Evolutionary conservation across 768 basidiomycete species (phyloP), one percentile per base, ranked within the genome.

Genomic region (Rhodotorula toruloides): DNA sequence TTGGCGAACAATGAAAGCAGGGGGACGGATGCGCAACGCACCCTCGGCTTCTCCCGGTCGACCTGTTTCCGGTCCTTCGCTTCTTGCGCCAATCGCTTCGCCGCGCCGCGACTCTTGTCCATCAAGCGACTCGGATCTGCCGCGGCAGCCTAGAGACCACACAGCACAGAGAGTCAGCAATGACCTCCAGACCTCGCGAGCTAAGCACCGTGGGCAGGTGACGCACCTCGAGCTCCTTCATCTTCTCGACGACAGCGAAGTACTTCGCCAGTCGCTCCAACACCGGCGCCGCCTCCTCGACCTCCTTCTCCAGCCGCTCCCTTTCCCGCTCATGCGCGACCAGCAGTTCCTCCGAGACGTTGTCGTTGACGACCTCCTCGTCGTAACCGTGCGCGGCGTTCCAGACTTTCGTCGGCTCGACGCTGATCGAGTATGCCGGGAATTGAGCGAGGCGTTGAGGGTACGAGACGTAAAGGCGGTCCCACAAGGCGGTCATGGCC

Each of bases 41-140:
- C 94, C 75, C 88, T 84, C 34, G 94, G 94, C 75, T 96, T 97
- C 79, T 94, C 88, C 76, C 90, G 89, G 62, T 82, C 82, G 21
- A 99, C 91, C 36, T 93, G 82, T 77, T 97, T 98, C 59, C 94
- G 83, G 87, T 94, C 91, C 82, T 96, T 96, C 80, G 97, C 94
- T 78, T 99, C 94, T 65, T 90, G 83, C 58, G 97, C 79, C 42
- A 99, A 78, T 27, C 90, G 81, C 88, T 80, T 91, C 88, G 52
- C 76, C 64, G 61, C 90, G 82, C 6, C 42, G 31, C 60, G 86
- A 80, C 34, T 89, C 90, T 74, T 89, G 22, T 90, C 90, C 8
- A 89, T 83, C 13, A 94, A 80, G 44, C 91, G 84, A 22, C 83
- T 84, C 74, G 91, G 90, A 74, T 94, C 91, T 40, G 84, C 82